A percentile compares a stretch with the other conserved stretches of the same genome.
phyloP scores from a whole-genome alignment of 805 yeast genomes.

The Candida mattraensis region DNA sequence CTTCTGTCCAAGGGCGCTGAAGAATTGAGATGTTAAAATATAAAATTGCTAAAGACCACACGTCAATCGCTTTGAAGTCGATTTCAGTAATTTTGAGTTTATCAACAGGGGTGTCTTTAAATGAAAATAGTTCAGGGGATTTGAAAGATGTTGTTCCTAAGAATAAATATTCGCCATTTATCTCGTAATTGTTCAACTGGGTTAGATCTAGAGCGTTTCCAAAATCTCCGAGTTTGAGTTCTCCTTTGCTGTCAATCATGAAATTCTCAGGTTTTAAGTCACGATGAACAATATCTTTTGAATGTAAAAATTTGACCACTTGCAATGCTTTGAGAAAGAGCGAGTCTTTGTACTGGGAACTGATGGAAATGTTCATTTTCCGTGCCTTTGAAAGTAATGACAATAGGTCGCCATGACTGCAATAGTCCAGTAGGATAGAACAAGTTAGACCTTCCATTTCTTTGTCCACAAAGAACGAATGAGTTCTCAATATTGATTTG shows the following conservation, averaged over 20 bases:
- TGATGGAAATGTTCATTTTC: constrained; percentile 32
- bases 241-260: constrained; percentile 45
- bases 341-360: constrained; percentile 41
- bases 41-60: constrained; percentile 53
- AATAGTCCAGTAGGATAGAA: constrained; percentile 43
- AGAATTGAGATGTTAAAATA: constrained; percentile 46
- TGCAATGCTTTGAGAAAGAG: constrained; percentile 53
- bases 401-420: constrained; percentile 48
- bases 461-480: constrained; percentile 15
- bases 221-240: constrained; percentile 48
- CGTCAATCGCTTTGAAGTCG: constrained; percentile 41
- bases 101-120: constrained; percentile 5
- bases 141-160: constrained; percentile 56
- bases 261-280: constrained; percentile 58
- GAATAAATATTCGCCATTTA: constrained; percentile 25
- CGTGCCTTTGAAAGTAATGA: constrained; percentile 42
- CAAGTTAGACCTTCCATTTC: constrained; percentile 14
- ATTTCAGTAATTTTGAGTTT: constrained; percentile 15
- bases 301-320: constrained; percentile 47
- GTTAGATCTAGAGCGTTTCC: constrained; percentile 46
- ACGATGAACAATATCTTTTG: constrained; percentile 44
- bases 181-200: constrained; percentile 19
- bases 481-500: constrained; percentile 12
- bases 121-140: constrained; percentile 48
- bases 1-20: constrained; percentile 48